phyloP scores from a whole-genome alignment of 371 early-diverging fungal species.

The Catenaria anguillulae region DNA sequence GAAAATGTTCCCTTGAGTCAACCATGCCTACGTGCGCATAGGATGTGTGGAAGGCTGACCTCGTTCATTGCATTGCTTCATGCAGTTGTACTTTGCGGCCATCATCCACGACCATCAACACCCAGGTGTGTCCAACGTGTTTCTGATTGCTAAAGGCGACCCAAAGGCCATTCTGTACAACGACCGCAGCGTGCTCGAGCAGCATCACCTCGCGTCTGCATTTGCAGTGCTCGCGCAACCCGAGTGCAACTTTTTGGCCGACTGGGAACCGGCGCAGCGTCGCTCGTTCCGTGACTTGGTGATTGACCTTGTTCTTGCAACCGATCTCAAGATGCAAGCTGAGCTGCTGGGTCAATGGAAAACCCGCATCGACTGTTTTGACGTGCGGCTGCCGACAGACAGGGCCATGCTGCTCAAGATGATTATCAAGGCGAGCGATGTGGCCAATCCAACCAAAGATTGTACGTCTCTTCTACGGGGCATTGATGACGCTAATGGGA shows the following conservation, averaged over 20 bases:
- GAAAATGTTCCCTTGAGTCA: too few relatives aligned
- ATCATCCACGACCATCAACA: conserved; percentile 13
- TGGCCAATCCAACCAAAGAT: conserved; percentile 33
- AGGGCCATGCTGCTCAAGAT: conserved; percentile 26
- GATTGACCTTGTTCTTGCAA: conserved; percentile 38
- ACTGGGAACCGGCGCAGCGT: conserved; percentile 19
- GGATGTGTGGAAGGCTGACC: too few relatives aligned
- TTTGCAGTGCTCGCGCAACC: conserved; percentile 20
- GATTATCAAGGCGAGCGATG: conserved; percentile 33
- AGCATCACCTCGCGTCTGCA: conserved; percentile 31
- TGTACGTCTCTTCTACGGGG: conserved; percentile 13
- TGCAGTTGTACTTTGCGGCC: conserved; percentile 7
- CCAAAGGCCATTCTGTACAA: conserved; percentile 32
- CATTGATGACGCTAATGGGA: too few relatives aligned
- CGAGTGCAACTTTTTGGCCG: conserved; percentile 30
- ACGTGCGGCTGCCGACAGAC: conserved; percentile 14
- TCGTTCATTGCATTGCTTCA: too few relatives aligned
- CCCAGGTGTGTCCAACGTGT: conserved; percentile 11
- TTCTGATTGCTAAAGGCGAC: conserved; percentile 13
- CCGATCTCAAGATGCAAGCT: conserved; percentile 20
- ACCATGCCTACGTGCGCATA: too few relatives aligned
- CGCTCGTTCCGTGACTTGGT: conserved; percentile 23
- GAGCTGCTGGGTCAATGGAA: conserved; percentile 1
- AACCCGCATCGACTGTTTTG: conserved; percentile 15
- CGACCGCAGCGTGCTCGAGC: conserved; percentile 34